These are phyloP conservation scores for Neofusicoccum ribis DNA, from an alignment of 2,329 filamentous ascomycete genomes.

Conservation along the genomic window DNA sequence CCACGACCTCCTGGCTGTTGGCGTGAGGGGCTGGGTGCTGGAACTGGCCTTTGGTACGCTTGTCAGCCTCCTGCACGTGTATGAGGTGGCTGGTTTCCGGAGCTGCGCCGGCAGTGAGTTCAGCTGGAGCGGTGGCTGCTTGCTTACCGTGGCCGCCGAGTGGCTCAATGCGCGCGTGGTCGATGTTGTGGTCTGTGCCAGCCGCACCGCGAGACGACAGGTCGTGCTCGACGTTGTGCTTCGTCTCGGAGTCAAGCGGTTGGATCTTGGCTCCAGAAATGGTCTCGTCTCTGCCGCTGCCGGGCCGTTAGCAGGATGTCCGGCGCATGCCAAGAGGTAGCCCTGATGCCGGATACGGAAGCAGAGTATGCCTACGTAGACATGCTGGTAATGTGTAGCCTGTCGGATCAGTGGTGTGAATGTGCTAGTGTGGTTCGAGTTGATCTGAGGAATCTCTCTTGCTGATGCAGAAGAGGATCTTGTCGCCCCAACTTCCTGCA, in stretches of 20 bases:
- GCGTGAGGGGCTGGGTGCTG: conserved; percentile 27
- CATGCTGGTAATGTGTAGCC: background rate
- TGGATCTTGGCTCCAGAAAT: conserved; percentile 27
- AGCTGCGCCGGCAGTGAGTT: background rate
- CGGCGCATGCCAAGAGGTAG: background rate
- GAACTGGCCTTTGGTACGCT: conserved; percentile 22
- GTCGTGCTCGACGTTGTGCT: conserved; percentile 23
- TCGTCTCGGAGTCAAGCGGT: conserved; percentile 25
- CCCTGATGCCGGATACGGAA: background rate
- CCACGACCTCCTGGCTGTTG: conserved; percentile 27
- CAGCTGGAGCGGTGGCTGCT: background rate
- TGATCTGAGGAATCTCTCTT: background rate
- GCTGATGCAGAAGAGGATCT: background rate
- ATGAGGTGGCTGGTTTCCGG: background rate
- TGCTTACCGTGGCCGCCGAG: conserved; percentile 24
- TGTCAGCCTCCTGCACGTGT: background rate
- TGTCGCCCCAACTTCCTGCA: background rate
- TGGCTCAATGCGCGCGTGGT: conserved; percentile 27
- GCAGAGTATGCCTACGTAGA: background rate
- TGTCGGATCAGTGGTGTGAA: background rate
- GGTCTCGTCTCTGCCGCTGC: conserved; percentile 15
- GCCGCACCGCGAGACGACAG: conserved; percentile 21
- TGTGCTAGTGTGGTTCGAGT: background rate
- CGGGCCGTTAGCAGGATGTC: background rate
- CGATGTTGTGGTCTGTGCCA: conserved; percentile 26